Conservation (phyloP, 1,284 basidiomycete genomes). For the Ustanciosporium gigantosporum region DNA sequence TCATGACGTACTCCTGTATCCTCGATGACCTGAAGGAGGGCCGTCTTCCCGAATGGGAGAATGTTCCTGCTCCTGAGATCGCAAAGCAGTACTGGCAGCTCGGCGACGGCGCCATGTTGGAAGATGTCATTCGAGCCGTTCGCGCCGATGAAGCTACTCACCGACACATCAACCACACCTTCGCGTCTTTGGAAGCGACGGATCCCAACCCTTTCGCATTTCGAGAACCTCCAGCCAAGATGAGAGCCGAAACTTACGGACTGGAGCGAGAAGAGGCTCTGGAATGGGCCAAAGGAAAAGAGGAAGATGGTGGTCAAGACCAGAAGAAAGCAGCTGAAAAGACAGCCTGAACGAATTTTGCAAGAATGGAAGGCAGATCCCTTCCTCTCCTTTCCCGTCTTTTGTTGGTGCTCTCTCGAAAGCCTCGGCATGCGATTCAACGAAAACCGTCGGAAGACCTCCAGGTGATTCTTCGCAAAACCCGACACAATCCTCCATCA, state of each 20-base stretch:
- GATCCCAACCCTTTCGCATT: constrained; percentile 49
- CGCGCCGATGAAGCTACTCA: constrained; percentile 77
- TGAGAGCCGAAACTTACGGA: constrained; percentile 33
- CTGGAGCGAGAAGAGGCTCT: constrained; percentile 46
- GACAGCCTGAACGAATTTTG: constrained; percentile 19
- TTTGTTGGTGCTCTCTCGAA: too few relatives aligned
- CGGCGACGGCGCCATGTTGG: constrained; percentile 70
- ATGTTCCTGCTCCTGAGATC: constrained; percentile 76
- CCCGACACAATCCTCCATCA: too few relatives aligned
- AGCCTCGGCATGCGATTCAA: too few relatives aligned
- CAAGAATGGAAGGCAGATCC: too few relatives aligned
- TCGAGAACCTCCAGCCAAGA: constrained; percentile 28
- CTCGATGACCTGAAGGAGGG: constrained; percentile 84
- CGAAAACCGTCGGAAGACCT: too few relatives aligned
- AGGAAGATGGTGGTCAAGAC: constrained; percentile 1
- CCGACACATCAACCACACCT: constrained; percentile 49
- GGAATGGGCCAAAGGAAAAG: constrained; percentile 22
- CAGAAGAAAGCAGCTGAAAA: constrained; percentile 10
- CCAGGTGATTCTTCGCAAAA: too few relatives aligned
- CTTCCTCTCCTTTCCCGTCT: too few relatives aligned
- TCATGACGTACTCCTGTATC: constrained; percentile 70
- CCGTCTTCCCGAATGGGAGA: constrained; percentile 79
- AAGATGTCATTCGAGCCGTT: constrained; percentile 87
- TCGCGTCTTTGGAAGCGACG: constrained; percentile 33
- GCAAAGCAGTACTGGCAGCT: constrained; percentile 89